Conservation (phyloP, 306 rosid species). For the Ormosia semicastrata region DNA sequence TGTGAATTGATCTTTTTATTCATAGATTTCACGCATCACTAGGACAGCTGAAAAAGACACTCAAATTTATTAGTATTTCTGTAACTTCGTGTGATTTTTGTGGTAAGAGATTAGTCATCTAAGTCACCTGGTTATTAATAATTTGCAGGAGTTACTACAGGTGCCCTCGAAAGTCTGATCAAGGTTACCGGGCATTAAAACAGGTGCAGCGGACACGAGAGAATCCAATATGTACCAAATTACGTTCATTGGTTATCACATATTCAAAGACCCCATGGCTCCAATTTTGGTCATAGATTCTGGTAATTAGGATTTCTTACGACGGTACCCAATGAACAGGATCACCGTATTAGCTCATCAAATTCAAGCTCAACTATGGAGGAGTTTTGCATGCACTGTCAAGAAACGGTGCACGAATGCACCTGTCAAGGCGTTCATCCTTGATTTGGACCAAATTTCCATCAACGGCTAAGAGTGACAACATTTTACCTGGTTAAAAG, state of each 20-base stretch:
- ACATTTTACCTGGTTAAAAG: no score
- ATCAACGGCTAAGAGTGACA: no score
- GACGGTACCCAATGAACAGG: background rate
- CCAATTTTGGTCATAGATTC: conserved; percentile 43
- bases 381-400: no score
- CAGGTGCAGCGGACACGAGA: conserved; percentile 53
- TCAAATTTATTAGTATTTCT: background rate
- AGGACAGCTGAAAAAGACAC: background rate
- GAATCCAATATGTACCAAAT: conserved; percentile 45
- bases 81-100: background rate
- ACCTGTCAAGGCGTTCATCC: no score
- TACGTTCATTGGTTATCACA: conserved; percentile 73
- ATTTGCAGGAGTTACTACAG: conserved; percentile 71
- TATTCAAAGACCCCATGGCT: conserved; percentile 44
- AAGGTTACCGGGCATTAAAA: conserved; percentile 63
- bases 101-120: background rate
- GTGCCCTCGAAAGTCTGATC: conserved; percentile 63
- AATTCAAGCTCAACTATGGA: no score
- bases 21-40: no score
- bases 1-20: no score
- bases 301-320: conserved; percentile 13
- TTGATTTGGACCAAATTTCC: no score
- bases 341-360: background rate
- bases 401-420: no score
- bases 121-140: background rate